Conservation (phyloP, 2,329 filamentous ascomycete genomes). For the Alternaria novae-zelandiae region DNA sequence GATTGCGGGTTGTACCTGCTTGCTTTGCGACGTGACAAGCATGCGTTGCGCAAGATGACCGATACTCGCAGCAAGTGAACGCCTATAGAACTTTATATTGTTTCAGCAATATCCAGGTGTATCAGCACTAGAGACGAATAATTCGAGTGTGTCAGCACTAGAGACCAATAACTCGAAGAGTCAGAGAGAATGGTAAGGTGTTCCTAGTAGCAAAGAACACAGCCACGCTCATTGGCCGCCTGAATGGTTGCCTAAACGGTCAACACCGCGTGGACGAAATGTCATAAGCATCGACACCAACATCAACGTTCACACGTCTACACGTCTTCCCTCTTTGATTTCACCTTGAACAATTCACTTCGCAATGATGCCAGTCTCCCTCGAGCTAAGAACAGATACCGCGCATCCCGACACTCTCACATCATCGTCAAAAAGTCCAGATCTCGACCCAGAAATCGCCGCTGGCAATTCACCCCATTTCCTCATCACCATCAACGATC, state of each 20-base stretch:
- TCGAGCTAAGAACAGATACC: neutral
- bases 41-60: neutral
- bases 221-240: neutral
- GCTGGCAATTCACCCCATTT: rapidly evolving
- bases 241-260: neutral
- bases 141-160: neutral
- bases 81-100: rapidly evolving
- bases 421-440: neutral
- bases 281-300: neutral
- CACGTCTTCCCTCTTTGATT: neutral
- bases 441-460: neutral
- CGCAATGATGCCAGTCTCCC: neutral
- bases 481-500: neutral
- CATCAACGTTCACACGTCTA: neutral
- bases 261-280: neutral
- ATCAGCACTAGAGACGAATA: neutral
- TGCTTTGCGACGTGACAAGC: neutral
- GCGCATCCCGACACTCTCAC: neutral
- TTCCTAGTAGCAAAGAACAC: neutral
- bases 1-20: neutral
- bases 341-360: neutral
- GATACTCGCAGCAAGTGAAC: neutral
- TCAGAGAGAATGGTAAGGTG: neutral
- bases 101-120: neutral
- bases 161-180: neutral